These are phyloP conservation scores for Starmerella stigmatis DNA, from an alignment of 805 yeast genomes.

Conservation along the genomic window DNA sequence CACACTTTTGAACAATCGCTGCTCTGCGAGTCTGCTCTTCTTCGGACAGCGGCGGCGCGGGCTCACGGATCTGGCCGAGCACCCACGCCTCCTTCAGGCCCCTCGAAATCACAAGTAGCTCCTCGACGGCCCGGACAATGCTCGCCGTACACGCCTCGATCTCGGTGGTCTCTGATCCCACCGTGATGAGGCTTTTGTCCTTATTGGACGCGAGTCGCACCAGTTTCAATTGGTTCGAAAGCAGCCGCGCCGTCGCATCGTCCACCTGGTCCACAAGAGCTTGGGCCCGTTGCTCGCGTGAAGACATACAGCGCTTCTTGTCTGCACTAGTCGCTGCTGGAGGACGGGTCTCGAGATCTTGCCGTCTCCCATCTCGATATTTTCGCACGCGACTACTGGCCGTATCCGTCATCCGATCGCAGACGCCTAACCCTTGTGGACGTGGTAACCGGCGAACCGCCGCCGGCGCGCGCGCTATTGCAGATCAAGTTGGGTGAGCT, in stretches of 20 bases:
- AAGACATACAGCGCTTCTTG: constrained; percentile 9
- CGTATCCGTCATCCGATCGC: too few species aligned
- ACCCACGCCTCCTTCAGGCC: constrained; percentile 37
- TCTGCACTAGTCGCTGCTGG: too few species aligned
- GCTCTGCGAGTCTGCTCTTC: constrained; percentile 7
- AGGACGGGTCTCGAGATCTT: too few species aligned
- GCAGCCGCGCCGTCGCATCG: constrained; percentile 24
- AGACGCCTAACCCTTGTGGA: too few species aligned
- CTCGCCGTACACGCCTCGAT: constrained; percentile 33
- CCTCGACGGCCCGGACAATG: constrained; percentile 33
- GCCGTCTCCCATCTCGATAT: too few species aligned
- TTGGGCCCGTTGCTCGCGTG: constrained; percentile 22
- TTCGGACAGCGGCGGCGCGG: not conserved
- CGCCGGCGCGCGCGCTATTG: too few species aligned
- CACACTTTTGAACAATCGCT: constrained; percentile 3
- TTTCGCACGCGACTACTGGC: too few species aligned
- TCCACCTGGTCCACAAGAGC: constrained; percentile 24
- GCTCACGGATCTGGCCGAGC: constrained; percentile 30
- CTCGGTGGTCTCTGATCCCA: constrained; percentile 34
- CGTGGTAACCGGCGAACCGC: too few species aligned
- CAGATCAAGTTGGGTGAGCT: too few species aligned
- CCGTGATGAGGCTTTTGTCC: constrained; percentile 29
- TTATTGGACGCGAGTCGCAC: constrained; percentile 22
- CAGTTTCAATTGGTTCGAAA: constrained; percentile 23
- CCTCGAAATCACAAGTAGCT: constrained; percentile 33